These are phyloP conservation scores for Leccinum disarticulatum DNA, from an alignment of 768 basidiomycete species.

Conservation along the genomic window DNA sequence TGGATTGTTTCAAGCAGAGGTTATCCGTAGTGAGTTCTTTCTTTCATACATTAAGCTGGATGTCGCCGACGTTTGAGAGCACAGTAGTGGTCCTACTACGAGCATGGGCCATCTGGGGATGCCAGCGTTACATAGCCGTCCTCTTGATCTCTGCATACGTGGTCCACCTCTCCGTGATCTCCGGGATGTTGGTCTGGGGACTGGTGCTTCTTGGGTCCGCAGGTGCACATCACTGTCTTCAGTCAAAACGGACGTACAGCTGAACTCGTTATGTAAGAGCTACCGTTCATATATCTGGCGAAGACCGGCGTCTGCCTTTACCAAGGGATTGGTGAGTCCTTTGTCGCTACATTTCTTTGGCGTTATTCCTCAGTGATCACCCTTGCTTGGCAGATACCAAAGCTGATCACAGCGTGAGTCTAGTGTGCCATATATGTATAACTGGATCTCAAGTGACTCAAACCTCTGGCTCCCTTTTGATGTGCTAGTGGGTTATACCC, in stretches of 20 bases:
- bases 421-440: no score
- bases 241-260: background rate
- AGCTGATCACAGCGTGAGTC: no score
- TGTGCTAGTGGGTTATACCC: no score
- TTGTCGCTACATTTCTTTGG: no score
- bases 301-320: no score
- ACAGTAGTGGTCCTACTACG: background rate
- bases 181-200: no score
- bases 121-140: background rate
- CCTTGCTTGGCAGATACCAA: no score
- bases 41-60: background rate
- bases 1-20: conserved; percentile 3
- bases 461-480: no score
- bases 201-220: accelerated
- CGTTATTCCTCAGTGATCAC: no score
- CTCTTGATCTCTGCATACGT: background rate
- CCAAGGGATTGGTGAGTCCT: no score
- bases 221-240: background rate
- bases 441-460: no score
- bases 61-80: background rate
- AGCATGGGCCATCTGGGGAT: background rate
- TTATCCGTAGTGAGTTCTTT: background rate
- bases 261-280: background rate
- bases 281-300: no score
- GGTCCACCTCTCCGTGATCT: background rate